These are phyloP conservation scores for Blastobotrys robertii DNA, from an alignment of 805 yeast genomes.

Conservation along the genomic window DNA sequence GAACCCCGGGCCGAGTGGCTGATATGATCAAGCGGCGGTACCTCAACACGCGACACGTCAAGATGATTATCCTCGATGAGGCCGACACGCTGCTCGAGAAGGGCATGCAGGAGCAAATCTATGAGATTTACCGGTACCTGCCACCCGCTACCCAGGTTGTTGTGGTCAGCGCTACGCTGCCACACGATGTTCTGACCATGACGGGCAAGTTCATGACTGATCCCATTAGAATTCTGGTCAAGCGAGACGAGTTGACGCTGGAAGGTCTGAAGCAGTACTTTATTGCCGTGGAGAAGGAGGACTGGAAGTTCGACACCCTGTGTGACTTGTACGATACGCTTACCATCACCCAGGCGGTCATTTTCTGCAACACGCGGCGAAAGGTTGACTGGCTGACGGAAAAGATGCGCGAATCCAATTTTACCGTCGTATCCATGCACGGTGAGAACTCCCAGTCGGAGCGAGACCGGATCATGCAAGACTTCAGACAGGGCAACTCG, in stretches of 20 bases:
- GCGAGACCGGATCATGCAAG: conserved; percentile 90
- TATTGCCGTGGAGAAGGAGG: conserved; percentile 86
- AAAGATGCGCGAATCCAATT: conserved; percentile 64
- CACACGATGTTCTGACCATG: conserved; percentile 81
- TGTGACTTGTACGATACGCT: conserved; percentile 92
- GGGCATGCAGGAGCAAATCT: conserved; percentile 93
- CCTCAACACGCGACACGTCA: conserved; percentile 72
- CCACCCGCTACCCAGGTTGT: conserved; percentile 91
- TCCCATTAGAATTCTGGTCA: conserved; percentile 89
- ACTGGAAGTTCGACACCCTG: conserved; percentile 88
- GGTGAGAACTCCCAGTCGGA: conserved; percentile 93
- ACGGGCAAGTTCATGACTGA: conserved; percentile 90
- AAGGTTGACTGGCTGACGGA: conserved; percentile 86
- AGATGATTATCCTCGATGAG: conserved; percentile 94
- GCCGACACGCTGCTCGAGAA: conserved; percentile 93
- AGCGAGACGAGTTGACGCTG: conserved; percentile 88
- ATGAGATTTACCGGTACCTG: conserved; percentile 81
- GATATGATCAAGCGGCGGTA: conserved; percentile 91
- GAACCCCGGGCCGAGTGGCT: conserved; percentile 96
- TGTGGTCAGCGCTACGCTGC: conserved; percentile 90
- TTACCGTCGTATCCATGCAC: conserved; percentile 91
- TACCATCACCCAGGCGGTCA: conserved; percentile 94
- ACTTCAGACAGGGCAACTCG: conserved; percentile 89
- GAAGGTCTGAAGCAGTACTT: conserved; percentile 94
- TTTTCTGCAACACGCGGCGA: conserved; percentile 91